Conservation (phyloP, 169 alveolate species). For the Plasmodium adleri region DNA sequence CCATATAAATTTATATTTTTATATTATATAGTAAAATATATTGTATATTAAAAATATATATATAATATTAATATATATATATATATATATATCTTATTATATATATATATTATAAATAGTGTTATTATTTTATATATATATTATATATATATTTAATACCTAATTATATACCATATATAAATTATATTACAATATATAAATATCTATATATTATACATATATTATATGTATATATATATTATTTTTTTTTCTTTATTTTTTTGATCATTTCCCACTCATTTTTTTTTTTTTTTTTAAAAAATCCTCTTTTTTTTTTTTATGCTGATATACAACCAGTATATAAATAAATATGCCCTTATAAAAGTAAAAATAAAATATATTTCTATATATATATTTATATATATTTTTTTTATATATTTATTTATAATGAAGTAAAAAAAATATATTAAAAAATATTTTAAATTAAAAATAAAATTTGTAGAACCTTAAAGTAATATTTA, state of each 20-base stretch:
- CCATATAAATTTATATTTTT: too few relatives aligned
- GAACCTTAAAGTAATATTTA: too few relatives aligned
- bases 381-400: background rate
- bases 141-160: background rate
- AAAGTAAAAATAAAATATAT: background rate
- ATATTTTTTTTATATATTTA: background rate
- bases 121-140: background rate
- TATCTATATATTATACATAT: constrained; percentile 1
- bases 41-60: too few relatives aligned
- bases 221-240: background rate
- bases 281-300: background rate
- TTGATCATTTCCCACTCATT: constrained; percentile 19
- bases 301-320: background rate
- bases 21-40: too few relatives aligned
- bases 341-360: background rate
- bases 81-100: too few relatives aligned
- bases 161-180: background rate
- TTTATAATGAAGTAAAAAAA: background rate
- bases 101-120: too few relatives aligned
- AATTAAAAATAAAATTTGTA: background rate
- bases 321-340: constrained; percentile 8
- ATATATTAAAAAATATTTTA: background rate
- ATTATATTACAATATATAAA: background rate
- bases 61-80: too few relatives aligned
- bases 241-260: constrained; percentile 16